phyloP scores from a whole-genome alignment of 1,284 basidiomycete genomes.

The Phellinidium pouzarii region DNA sequence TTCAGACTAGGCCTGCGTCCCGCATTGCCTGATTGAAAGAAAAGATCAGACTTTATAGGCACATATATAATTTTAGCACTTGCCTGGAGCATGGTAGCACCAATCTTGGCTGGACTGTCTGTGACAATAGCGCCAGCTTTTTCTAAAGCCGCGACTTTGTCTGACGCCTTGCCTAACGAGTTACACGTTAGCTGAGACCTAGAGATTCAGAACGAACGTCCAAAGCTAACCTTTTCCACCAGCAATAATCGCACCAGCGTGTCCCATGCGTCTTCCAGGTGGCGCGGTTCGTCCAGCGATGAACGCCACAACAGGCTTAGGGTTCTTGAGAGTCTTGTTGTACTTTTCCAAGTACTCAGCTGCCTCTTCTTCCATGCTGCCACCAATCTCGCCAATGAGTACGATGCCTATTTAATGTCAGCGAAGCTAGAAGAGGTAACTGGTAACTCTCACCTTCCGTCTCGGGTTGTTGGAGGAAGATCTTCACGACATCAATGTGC shows the following conservation, averaged over 20 bases:
- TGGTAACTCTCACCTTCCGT: constrained; percentile 67
- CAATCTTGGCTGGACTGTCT: constrained; percentile 94
- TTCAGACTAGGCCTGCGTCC: constrained; percentile 75
- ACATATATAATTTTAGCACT: constrained; percentile 21
- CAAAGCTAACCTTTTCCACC: constrained; percentile 83
- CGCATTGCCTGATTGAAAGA: constrained; percentile 62
- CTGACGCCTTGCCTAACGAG: constrained; percentile 80
- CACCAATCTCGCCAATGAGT: constrained; percentile 98
- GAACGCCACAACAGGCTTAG: constrained; percentile 97
- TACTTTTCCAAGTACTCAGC: constrained; percentile 91
- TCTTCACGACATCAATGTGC: constrained; percentile 93
- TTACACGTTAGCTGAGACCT: not conserved
- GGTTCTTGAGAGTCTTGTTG: constrained; percentile 84
- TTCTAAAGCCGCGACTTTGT: constrained; percentile 94
- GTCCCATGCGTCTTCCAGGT: constrained; percentile 97
- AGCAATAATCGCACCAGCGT: constrained; percentile 96
- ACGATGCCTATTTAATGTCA: constrained; percentile 66
- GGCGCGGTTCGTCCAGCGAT: constrained; percentile 98
- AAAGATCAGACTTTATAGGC: constrained; percentile 13
- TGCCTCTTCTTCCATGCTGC: constrained; percentile 99
- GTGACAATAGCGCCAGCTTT: constrained; percentile 92
- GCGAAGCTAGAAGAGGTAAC: not conserved
- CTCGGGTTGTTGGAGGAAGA: constrained; percentile 90
- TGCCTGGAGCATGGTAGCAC: constrained; percentile 80
- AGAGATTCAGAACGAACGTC: not conserved